Base-by-base conservation (phyloP, 1,284 basidiomycete genomes). In the Leccinum griseonigrum region DNA sequence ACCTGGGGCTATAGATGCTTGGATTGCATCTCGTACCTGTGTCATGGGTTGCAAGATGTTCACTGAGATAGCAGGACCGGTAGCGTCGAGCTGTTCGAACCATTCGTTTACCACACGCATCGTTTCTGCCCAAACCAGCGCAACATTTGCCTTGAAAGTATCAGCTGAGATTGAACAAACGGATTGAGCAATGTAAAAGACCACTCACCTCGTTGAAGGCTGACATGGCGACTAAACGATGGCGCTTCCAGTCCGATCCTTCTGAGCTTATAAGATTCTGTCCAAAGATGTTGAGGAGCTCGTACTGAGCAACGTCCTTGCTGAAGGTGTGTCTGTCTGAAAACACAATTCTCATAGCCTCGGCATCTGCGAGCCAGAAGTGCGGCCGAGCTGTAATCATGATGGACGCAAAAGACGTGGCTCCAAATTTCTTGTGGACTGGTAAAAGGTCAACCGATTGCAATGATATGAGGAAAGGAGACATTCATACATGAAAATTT, bases 51-150 rank as follows among this genome's bases (percentile, higher is more conserved):
- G 68, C 3, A 69, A 29, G 8, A 76, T 60, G 61, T 80, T 73
- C 7, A 80, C 56, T 8, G 68, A 22, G 46, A 59, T 58, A 29
- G 70, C 57, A 53, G 61, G 28, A 29, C 65, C 67, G 11, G 18
- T 1, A 9, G n/a, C 14, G 16, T 79, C 74, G 36, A 82, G 69
- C 26, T 78, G 67, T 13, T 72, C 67, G 60, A 82, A 79, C 78
- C 82, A 83, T 63, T 81, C 78, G 18, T 77, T 66, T n/a, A 78
- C 65, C 5, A 82, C 70, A 5, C 76, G 73, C 4, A 76, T 72
- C 0, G 78, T 73, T 63, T 82, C 78, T 5, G 67, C 64, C 80
- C 79, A 83, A 11, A 82, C 80, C 3, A 81, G 70, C 5, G 75
- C 75, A 58, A 80, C 76, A 36, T 82, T 83, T 16, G 74, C 72